phyloP scores from a whole-genome alignment of 108 stramenopile species.

The Nitzschia sp. region DNA sequence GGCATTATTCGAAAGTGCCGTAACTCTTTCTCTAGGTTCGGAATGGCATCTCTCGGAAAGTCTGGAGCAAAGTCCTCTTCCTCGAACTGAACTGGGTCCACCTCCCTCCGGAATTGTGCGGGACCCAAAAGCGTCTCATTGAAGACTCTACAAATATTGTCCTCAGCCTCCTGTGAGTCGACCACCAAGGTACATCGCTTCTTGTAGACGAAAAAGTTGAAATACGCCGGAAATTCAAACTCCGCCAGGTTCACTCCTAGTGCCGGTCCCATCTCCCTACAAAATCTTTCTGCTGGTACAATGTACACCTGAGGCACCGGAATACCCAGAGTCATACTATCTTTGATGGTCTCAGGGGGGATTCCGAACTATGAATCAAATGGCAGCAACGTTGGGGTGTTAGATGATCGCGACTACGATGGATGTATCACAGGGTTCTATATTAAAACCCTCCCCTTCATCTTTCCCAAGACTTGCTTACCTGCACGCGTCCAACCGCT shows the following conservation, averaged over 20 bases:
- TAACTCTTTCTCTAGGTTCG: constrained; percentile 88
- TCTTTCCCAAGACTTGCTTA: too few species aligned
- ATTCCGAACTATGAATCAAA: constrained; percentile 86
- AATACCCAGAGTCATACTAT: constrained; percentile 87
- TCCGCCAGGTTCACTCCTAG: constrained; percentile 93
- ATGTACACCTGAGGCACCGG: constrained; percentile 86
- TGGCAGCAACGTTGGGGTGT: too few species aligned
- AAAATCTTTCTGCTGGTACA: constrained; percentile 91
- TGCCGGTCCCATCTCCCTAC: constrained; percentile 86
- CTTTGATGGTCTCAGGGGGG: constrained; percentile 97
- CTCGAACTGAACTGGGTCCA: constrained; percentile 50
- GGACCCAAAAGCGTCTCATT: constrained; percentile 86
- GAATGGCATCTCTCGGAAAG: constrained; percentile 79
- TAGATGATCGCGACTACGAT: too few species aligned
- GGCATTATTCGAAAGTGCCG: constrained; percentile 83
- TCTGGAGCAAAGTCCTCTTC: constrained; percentile 83
- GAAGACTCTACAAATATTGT: constrained; percentile 82
- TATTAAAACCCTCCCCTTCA: too few species aligned
- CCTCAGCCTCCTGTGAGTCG: constrained; percentile 77
- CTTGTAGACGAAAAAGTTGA: constrained; percentile 90
- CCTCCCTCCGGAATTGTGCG: constrained; percentile 62
- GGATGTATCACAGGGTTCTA: too few species aligned
- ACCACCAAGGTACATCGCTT: constrained; percentile 87
- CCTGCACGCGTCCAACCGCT: constrained; percentile 80
- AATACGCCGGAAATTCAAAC: constrained; percentile 97